Percentiles rank a stretch among this genome's conserved stretches.
These are phyloP conservation scores for Globisporangium cylindrosporum DNA, from an alignment of 352 stramenopile genomes.

Conservation along the genomic window DNA sequence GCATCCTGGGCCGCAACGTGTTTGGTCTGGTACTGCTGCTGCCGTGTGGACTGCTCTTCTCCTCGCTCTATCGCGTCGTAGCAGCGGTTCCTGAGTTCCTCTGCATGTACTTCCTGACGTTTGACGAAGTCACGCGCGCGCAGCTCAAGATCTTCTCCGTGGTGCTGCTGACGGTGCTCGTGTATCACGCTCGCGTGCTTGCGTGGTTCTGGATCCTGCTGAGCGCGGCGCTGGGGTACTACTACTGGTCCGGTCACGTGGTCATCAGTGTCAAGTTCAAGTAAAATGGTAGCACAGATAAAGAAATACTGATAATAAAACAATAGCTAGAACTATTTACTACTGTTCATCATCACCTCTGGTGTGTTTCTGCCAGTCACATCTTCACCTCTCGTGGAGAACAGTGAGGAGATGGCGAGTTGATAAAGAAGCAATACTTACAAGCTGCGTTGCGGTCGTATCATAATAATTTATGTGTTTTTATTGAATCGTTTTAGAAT, in stretches of 20 bases:
- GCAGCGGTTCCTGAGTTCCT: constrained; percentile 27
- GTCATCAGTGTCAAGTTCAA: constrained; percentile 26
- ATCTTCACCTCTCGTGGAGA: no score
- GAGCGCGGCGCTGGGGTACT: constrained; percentile 26
- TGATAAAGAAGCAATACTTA: not conserved
- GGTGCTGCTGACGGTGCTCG: constrained; percentile 16
- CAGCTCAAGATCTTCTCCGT: constrained; percentile 37
- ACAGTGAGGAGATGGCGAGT: no score
- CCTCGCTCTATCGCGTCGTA: constrained; percentile 27
- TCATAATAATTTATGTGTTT: constrained; percentile 10
- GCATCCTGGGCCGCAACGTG: constrained; percentile 27
- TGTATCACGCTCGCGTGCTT: constrained; percentile 35
- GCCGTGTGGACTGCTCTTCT: constrained; percentile 24
- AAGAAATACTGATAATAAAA: not conserved
- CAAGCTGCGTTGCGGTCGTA: not conserved
- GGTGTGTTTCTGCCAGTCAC: no score
- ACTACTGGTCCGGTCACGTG: constrained; percentile 54
- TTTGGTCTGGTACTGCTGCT: constrained; percentile 22
- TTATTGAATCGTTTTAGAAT: not conserved
- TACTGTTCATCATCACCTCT: not conserved
- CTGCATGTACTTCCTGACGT: constrained; percentile 23
- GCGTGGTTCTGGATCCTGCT: constrained; percentile 42
- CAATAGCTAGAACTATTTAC: constrained; percentile 3
- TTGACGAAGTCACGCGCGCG: constrained; percentile 41
- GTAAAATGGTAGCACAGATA: not conserved